Evolutionary conservation across 2,329 filamentous ascomycete genomes (phyloP), one percentile per base, ranked within the genome.

Genomic region (Capronia coronata): DNA sequence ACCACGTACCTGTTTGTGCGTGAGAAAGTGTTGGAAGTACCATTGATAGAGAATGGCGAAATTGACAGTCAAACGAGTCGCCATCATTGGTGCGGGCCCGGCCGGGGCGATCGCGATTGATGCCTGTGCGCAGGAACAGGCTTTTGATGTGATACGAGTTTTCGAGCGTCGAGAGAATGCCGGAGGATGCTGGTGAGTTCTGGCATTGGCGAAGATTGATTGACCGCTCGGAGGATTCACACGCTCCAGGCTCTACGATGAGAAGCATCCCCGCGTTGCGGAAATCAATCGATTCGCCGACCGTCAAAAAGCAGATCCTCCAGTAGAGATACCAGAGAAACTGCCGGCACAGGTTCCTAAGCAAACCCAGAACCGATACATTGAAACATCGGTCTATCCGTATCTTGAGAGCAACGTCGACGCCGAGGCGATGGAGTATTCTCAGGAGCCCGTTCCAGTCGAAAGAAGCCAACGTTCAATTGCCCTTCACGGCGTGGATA

Each of bases 381-480:
- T n/a, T 3, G 29, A 32, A n/a, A 68, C 65, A 9, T 64, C 65
- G 1, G 64, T 68, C 19, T 67, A 68, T 49, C 58, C 60, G 9
- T 59, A 61, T 9, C 57, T 68, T 9, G 63, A 62, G 19, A 67
- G 65, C 8, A 68, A 68, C 52, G 65, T 68, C 1, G 64, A 65
- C 5, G 65, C 63, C 19, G 63, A 66, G 16, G 65, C 63, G 7
- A 68, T 68, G 66, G 61, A 61, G 44, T 65, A 78, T 54, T 78
- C 75, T 0, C 76, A 79, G 47, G 43, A 65, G 1, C 67, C 67
- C 0, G 79, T 80, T 54, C 65, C 76, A 0, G 78, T 16, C 4
- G 29, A 25, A 13, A 25, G 40, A 10, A 43, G 40, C 18, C 23
- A 43, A 18, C 29, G 40, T 14, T 43, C 40, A 18, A 25, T 43